phyloP scores from a whole-genome alignment of 129 eudicot genomes.

The Flaveria brownii region DNA sequence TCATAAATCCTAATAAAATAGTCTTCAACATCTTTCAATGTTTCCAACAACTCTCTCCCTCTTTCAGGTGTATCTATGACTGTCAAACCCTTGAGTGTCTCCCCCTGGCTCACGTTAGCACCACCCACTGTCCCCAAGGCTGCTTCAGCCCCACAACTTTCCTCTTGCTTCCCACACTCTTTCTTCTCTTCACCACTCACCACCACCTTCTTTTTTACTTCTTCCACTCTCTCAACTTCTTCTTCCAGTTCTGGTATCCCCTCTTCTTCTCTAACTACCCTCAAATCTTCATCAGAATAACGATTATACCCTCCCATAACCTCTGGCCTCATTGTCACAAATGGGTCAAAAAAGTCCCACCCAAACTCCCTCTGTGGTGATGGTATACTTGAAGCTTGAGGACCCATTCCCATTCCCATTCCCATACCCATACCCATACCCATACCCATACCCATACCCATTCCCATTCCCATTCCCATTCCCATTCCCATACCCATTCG shows the following conservation, averaged over 20 bases:
- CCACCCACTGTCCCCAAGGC: slow-evolving; percentile 35
- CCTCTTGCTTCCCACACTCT: slow-evolving; percentile 27
- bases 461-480: no score
- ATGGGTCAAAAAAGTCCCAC: slow-evolving; percentile 99
- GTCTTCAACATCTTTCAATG: slow-evolving; percentile 85
- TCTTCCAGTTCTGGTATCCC: slow-evolving; percentile 96
- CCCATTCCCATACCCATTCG: no score
- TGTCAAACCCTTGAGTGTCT: slow-evolving; percentile 51
- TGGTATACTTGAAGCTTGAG: slow-evolving; percentile 32
- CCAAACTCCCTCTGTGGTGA: slow-evolving; percentile 82
- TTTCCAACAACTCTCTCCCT: slow-evolving; percentile 97
- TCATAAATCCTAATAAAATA: slow-evolving; percentile 76
- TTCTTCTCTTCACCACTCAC: slow-evolving; percentile 40
- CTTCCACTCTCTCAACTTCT: slow-evolving; percentile 54
- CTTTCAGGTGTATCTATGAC: slow-evolving; percentile 70
- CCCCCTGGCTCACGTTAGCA: slow-evolving; percentile 53
- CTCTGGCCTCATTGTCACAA: slow-evolving; percentile 65
- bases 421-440: slow-evolving; percentile 19
- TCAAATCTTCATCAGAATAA: slow-evolving; percentile 80
- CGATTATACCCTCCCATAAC: slow-evolving; percentile 53
- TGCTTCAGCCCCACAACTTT: slow-evolving; percentile 37
- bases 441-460: no score
- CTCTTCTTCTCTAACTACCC: slow-evolving; percentile 90
- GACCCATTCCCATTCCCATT: slow-evolving; percentile 31
- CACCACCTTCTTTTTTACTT: slow-evolving; percentile 39